Conservation (phyloP, 2,329 filamentous ascomycete species). For the Tolypocladium ophioglossoides region DNA sequence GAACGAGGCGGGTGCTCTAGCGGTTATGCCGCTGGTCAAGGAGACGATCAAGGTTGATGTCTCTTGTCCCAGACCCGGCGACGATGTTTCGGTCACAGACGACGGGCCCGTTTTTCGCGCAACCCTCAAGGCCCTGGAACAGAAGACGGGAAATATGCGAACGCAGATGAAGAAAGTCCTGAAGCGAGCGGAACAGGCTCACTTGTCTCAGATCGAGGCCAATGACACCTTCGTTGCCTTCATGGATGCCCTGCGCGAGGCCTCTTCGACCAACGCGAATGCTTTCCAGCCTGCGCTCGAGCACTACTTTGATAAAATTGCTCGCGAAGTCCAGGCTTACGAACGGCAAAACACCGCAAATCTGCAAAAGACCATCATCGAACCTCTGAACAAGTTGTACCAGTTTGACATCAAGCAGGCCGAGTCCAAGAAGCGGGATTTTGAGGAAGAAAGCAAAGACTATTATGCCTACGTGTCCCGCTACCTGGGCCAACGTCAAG, state of each 20-base stretch:
- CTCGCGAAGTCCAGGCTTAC: constrained; percentile 77
- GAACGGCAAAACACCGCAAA: constrained; percentile 77
- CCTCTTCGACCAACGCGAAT: constrained; percentile 83
- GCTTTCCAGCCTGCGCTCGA: constrained; percentile 95
- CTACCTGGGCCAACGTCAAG: constrained; percentile 92
- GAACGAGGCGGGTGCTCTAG: constrained; percentile 23
- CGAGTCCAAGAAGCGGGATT: constrained; percentile 92
- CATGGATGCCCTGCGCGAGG: constrained; percentile 76
- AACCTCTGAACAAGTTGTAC: constrained; percentile 85
- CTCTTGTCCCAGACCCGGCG: constrained; percentile 71
- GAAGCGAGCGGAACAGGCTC: constrained; percentile 83
- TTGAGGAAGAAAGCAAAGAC: constrained; percentile 97
- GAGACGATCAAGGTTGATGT: constrained; percentile 74
- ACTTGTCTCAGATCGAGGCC: constrained; percentile 67
- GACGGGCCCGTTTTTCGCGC: constrained; percentile 94
- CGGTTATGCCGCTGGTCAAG: constrained; percentile 15
- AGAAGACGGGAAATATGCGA: constrained; percentile 93
- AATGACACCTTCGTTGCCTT: constrained; percentile 80
- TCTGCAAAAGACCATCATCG: constrained; percentile 87
- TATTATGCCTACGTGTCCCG: constrained; percentile 93
- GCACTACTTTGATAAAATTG: constrained; percentile 97
- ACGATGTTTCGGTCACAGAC: constrained; percentile 76
- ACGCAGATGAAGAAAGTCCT: constrained; percentile 92
- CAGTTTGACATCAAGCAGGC: constrained; percentile 96
- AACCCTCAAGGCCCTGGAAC: constrained; percentile 91